Percentiles rank a stretch among this genome's conserved stretches.
phyloP scores from a whole-genome alignment of 306 rosid species.

The Trifolium repens region DNA sequence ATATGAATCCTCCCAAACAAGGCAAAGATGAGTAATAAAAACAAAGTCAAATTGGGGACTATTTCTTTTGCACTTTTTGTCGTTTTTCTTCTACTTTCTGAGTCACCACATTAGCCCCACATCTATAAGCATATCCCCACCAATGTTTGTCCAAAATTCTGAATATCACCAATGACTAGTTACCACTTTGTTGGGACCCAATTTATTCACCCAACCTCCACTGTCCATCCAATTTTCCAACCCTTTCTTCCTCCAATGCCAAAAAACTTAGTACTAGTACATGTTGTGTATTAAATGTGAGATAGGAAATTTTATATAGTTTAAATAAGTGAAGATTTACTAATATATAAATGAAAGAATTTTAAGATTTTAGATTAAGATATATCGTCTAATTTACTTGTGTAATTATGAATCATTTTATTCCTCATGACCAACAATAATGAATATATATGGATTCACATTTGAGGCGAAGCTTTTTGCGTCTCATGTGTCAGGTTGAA shows the following conservation, averaged over 20 bases:
- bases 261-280: background rate
- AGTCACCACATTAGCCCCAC: slow-evolving; percentile 25
- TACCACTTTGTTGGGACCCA: slow-evolving; percentile 23
- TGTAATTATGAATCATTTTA: no score
- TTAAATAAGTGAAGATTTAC: no score
- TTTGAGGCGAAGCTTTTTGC: no score
- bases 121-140: slow-evolving; percentile 32
- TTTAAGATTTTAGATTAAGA: no score
- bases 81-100: slow-evolving; percentile 35
- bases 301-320: no score
- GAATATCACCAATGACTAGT: slow-evolving; percentile 41
- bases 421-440: no score
- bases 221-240: background rate
- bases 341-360: no score
- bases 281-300: no score
- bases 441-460: no score
- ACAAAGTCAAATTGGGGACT: slow-evolving; percentile 35
- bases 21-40: background rate
- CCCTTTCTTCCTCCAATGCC: background rate
- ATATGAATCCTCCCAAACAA: slow-evolving; percentile 4
- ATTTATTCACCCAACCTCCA: slow-evolving; percentile 9
- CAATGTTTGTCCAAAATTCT: slow-evolving; percentile 47
- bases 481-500: no score
- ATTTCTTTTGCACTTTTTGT: slow-evolving; percentile 41
- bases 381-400: no score